These are phyloP conservation scores for Talaromyces nanjingensis DNA, from an alignment of 495 filamentous ascomycete genomes.

Conservation along the genomic window DNA sequence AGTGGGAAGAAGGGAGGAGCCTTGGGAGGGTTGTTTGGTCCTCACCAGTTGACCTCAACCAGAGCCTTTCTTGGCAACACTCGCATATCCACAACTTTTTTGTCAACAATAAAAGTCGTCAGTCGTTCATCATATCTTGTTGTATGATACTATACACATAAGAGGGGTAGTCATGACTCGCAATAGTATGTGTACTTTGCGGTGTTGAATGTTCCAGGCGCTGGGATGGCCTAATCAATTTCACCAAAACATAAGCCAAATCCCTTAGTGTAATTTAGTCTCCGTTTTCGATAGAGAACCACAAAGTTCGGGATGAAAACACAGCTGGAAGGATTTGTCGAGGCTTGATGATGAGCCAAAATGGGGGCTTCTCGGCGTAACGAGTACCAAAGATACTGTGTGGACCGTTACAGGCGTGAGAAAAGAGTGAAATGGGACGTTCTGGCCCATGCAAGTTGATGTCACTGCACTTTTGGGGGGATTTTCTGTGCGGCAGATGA, in stretches of 20 bases:
- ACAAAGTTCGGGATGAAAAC: neutral
- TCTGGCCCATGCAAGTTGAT: slow-evolving; percentile 9
- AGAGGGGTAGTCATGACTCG: neutral
- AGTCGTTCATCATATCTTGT: neutral
- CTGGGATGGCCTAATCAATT: neutral
- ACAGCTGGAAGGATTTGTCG: neutral
- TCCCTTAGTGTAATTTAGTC: neutral
- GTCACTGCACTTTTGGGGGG: neutral
- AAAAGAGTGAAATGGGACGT: neutral
- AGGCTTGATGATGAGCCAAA: neutral
- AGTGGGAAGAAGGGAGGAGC: neutral
- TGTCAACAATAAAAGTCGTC: neutral
- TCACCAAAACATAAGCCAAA: neutral
- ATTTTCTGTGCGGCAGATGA: neutral
- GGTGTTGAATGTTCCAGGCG: neutral
- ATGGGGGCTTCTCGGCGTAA: neutral
- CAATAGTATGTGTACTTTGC: neutral
- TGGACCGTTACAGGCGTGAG: neutral
- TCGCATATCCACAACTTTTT: neutral
- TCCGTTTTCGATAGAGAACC: neutral
- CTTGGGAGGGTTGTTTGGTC: neutral
- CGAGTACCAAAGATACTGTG: neutral
- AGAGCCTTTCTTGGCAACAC: neutral
- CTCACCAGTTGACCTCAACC: neutral
- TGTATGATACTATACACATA: neutral